Evolutionary conservation across 1,284 basidiomycete genomes (phyloP), one percentile per base, ranked within the genome.

Genomic region (Ustilago xerochloae): DNA sequence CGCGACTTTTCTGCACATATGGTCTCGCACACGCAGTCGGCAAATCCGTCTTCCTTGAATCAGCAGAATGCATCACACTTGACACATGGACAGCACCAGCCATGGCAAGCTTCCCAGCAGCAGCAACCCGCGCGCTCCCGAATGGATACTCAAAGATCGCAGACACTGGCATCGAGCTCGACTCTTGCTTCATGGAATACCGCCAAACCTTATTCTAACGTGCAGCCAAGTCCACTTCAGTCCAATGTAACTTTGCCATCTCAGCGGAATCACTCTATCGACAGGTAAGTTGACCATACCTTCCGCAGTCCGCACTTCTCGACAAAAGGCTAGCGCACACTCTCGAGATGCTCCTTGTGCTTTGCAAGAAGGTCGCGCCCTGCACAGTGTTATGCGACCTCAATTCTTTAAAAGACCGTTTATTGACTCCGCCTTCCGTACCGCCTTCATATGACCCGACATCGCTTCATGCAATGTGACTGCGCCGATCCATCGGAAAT

Each of bases 151-250:
- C 45, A n/a, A 30, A 38, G 16, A 9, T 24, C 20, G 51, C 41
- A 54, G 1, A 29, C 12, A 22, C 46, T 36, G 16, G 33, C 26
- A 24, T 39, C 57, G 22, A 35, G 28, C n/a, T 54, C 47, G 3
- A 59, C 55, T 16, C 51, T 59, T 16, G 39, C 63, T 35, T 53
- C 66, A 8, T 68, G 58, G 59, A 53, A 68, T 36, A 20, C 32
- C 6, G 35, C 22, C 48, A 56, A 61, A 52, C 58, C 58, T 60
- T 60, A 56, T 60, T 36, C 57, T 22, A 45, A 45, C 38, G 49
- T 56, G 64, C 64, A 66, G 43, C 43, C 52, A n/a, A 54, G 28
- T 22, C 26, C 12, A 18, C 18, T 29, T 10, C 29, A 47, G 13
- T 30, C 26, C n/a, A 39, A 50, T 24, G 39, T 32, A n/a, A 7